A percentile compares a stretch with the other conserved stretches of the same genome.
phyloP scores from a whole-genome alignment of 192 early-diverging fungal species.

The Mortierella alpina region DNA sequence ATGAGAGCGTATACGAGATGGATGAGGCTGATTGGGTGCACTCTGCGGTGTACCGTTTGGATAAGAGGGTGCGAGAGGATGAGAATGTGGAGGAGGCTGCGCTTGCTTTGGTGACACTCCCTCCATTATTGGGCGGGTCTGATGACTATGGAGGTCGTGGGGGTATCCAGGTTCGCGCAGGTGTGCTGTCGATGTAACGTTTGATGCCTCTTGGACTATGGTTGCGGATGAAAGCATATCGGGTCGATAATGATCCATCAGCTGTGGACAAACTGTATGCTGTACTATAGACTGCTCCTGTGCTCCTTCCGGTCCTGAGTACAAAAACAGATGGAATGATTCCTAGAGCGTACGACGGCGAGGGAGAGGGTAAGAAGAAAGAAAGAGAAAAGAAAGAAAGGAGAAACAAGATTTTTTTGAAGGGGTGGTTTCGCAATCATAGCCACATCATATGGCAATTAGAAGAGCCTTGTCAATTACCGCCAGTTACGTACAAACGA shows the following conservation, averaged over 20 bases:
- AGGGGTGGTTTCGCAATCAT: background rate
- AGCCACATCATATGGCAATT: background rate
- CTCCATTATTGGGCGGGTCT: no score
- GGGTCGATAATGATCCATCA: background rate
- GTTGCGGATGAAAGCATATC: background rate
- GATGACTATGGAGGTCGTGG: no score
- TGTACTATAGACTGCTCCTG: background rate
- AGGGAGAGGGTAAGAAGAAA: background rate
- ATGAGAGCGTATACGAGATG: no score
- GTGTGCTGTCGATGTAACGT: no score
- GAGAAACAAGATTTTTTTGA: background rate
- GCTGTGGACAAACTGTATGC: background rate
- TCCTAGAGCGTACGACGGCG: background rate
- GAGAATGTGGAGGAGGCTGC: background rate
- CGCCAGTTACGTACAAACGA: background rate
- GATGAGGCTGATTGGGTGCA: no score
- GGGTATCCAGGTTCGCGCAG: no score
- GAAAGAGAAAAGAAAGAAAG: background rate
- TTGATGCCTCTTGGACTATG: no score
- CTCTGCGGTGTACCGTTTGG: background rate
- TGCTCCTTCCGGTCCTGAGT: background rate
- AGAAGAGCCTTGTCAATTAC: background rate
- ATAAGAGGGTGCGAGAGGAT: slow-evolving; percentile 2
- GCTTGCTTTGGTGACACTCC: background rate
- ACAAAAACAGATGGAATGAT: background rate